Percentiles rank a stretch among this genome's conserved stretches.
These are phyloP conservation scores for Aristolochia contorta DNA, from an alignment of 164 flowering plant species.

Conservation along the genomic window DNA sequence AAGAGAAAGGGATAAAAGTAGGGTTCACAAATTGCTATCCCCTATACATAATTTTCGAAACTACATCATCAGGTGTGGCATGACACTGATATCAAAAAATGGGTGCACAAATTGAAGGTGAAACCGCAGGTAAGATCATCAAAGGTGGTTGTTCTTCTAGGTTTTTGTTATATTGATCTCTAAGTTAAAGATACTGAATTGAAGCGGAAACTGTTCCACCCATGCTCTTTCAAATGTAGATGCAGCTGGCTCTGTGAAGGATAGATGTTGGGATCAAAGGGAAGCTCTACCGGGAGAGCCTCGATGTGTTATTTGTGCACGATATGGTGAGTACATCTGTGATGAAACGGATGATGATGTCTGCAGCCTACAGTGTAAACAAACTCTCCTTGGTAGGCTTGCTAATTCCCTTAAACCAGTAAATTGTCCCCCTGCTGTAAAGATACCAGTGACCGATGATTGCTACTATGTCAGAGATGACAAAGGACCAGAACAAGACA, in stretches of 20 bases:
- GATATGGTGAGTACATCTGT: constrained; percentile 94
- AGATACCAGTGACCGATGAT: constrained; percentile 58
- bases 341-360: constrained; percentile 90
- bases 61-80: no score
- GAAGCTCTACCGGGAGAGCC: constrained; percentile 84
- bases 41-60: no score
- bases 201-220: no score
- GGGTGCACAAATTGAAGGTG: no score
- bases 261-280: constrained; percentile 65
- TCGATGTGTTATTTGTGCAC: constrained; percentile 73
- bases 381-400: constrained; percentile 28
- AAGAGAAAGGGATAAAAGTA: no score
- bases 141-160: no score
- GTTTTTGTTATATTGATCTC: no score
- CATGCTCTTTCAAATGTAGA: not conserved
- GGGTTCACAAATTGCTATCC: no score
- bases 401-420: constrained; percentile 20
- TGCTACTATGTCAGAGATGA: constrained; percentile 67
- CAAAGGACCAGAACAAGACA: constrained; percentile 11
- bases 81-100: no score
- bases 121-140: no score
- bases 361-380: constrained; percentile 83
- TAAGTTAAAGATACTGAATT: no score
- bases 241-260: constrained; percentile 32
- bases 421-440: constrained; percentile 16